Conservation (phyloP, 164 flowering plant species). For the Liriodendron chinense region DNA sequence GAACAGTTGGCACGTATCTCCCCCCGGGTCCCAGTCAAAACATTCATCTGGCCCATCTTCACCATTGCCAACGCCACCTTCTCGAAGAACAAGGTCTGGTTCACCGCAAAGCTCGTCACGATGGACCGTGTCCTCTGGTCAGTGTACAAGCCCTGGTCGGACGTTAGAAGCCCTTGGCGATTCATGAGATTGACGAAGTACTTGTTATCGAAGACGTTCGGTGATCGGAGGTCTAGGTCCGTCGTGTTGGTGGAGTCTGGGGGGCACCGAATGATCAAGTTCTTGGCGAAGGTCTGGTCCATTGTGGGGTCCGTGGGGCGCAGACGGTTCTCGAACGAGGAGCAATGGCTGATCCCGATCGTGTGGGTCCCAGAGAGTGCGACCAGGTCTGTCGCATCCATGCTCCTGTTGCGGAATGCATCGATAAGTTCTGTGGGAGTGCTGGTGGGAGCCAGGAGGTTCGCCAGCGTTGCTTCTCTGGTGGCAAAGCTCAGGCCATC, state of each 20-base stretch:
- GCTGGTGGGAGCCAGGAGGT: conserved; percentile 40
- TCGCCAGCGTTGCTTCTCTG: conserved; percentile 28
- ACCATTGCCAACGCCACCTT: conserved; percentile 47
- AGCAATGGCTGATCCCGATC: conserved; percentile 60
- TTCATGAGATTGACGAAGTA: conserved; percentile 67
- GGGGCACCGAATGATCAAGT: conserved; percentile 40
- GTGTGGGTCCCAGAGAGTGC: conserved; percentile 83
- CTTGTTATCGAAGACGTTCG: conserved; percentile 62
- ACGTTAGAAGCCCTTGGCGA: conserved; percentile 60
- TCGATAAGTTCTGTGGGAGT: conserved; percentile 28
- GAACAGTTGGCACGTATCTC: conserved; percentile 63
- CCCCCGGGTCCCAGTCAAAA: conserved; percentile 55
- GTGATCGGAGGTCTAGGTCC: conserved; percentile 37
- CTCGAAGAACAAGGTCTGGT: conserved; percentile 49
- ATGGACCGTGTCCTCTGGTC: conserved; percentile 39
- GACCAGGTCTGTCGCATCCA: conserved; percentile 51
- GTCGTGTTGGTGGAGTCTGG: conserved; percentile 31
- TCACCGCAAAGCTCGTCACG: conserved; percentile 46
- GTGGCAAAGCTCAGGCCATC: conserved; percentile 57
- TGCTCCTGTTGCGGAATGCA: conserved; percentile 32
- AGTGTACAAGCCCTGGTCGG: conserved; percentile 61
- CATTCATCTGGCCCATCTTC: conserved; percentile 64
- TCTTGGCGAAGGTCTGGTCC: conserved; percentile 43
- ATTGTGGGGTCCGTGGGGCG: conserved; percentile 58
- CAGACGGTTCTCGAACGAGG: conserved; percentile 47